Percentiles rank a stretch among this genome's conserved stretches.
phyloP scores from a whole-genome alignment of 73 alveolate genomes.

The Paramecium octaurelia region DNA sequence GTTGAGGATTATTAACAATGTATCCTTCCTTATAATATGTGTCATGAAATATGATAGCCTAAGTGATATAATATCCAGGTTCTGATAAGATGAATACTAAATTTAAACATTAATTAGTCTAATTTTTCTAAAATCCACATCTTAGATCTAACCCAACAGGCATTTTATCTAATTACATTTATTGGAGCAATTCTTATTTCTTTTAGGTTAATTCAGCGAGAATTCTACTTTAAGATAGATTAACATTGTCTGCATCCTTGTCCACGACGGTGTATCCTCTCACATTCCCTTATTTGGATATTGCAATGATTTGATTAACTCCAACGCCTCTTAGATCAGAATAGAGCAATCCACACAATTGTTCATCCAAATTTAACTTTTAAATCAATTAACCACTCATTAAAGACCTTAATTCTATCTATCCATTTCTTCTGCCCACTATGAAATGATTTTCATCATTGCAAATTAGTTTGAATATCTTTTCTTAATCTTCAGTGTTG shows the following conservation, averaged over 20 bases:
- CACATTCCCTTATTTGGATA: not conserved
- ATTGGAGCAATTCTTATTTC: not conserved
- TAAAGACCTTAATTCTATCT: slow-evolving; percentile 26
- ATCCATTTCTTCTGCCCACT: slow-evolving; percentile 54
- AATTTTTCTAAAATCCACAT: not conserved
- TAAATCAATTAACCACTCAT: slow-evolving; percentile 21
- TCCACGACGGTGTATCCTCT: not conserved
- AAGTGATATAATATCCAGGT: not conserved
- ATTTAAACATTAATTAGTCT: not conserved
- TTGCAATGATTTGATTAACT: not conserved
- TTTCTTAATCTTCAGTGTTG: not conserved
- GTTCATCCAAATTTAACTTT: not conserved
- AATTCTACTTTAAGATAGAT: not conserved
- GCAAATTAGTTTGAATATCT: not conserved
- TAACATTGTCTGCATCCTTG: not conserved
- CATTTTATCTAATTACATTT: not conserved
- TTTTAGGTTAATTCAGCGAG: not conserved
- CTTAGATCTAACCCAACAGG: not conserved
- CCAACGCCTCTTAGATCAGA: slow-evolving; percentile 19
- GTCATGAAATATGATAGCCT: slow-evolving; percentile 44
- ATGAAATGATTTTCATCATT: slow-evolving; percentile 21
- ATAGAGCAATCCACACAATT: not conserved
- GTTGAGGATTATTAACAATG: not conserved
- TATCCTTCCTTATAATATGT: slow-evolving; percentile 53
- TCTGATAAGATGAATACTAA: not conserved